Conservation (phyloP, 345 rosid species). For the Acer campestre region DNA sequence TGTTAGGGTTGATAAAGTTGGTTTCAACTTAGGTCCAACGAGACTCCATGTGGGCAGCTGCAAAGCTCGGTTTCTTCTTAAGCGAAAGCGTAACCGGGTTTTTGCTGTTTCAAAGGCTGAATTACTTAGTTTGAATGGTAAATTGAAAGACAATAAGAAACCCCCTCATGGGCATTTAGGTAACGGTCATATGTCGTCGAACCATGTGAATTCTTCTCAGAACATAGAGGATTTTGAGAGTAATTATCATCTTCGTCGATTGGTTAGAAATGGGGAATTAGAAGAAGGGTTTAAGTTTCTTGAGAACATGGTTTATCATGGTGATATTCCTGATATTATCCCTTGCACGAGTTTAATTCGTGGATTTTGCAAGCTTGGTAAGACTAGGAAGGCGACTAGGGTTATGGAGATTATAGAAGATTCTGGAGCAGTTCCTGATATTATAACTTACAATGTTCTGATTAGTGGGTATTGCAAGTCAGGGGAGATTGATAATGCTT, state of each 20-base stretch:
- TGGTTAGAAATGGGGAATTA: constrained; percentile 63
- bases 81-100: constrained; percentile 36
- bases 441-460: constrained; percentile 78
- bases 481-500: constrained; percentile 71
- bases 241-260: constrained; percentile 56
- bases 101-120: constrained; percentile 49
- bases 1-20: constrained; percentile 27
- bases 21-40: background rate
- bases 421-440: constrained; percentile 79
- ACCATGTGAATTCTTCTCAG: constrained; percentile 33
- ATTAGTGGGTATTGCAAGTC: constrained; percentile 84
- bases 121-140: constrained; percentile 46
- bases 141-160: constrained; percentile 36
- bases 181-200: constrained; percentile 44
- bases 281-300: constrained; percentile 73
- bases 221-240: constrained; percentile 60
- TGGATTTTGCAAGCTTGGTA: constrained; percentile 72
- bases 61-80: constrained; percentile 23
- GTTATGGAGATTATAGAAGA: constrained; percentile 75
- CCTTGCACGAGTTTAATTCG: constrained; percentile 79
- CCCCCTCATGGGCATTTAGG: constrained; percentile 37
- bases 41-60: constrained; percentile 22
- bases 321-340: constrained; percentile 71
- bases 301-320: constrained; percentile 73
- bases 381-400: constrained; percentile 68